Conservation (phyloP, 345 rosid species). For the Melaleuca alternifolia region DNA sequence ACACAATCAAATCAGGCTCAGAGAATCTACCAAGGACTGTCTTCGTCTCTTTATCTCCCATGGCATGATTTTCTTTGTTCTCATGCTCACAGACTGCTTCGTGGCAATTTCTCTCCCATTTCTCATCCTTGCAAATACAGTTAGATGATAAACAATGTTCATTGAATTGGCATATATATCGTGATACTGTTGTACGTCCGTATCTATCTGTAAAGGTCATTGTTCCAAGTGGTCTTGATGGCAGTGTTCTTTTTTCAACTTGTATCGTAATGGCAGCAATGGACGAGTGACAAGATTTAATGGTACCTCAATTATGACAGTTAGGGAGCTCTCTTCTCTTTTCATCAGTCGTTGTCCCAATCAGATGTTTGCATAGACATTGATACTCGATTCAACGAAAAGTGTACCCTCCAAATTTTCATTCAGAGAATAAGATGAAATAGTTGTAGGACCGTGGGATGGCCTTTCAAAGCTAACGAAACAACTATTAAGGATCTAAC, state of each 20-base stretch:
- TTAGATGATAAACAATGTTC: not conserved
- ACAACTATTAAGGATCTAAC: not conserved
- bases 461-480: not conserved
- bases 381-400: not conserved
- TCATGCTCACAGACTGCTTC: not conserved
- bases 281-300: not conserved
- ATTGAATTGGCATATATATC: not conserved
- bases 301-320: not conserved
- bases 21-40: not conserved
- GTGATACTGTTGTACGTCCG: not conserved
- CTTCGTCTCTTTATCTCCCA: not conserved
- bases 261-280: not conserved
- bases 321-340: not conserved
- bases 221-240: not conserved
- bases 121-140: not conserved
- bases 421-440: not conserved
- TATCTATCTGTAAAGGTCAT: not conserved
- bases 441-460: no score
- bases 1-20: not conserved
- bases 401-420: not conserved
- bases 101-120: not conserved
- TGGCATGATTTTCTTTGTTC: not conserved
- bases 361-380: not conserved
- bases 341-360: not conserved
- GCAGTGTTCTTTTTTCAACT: not conserved